Base-by-base conservation (phyloP, 2,329 filamentous ascomycete genomes). In the Scedosporium apiospermum region DNA sequence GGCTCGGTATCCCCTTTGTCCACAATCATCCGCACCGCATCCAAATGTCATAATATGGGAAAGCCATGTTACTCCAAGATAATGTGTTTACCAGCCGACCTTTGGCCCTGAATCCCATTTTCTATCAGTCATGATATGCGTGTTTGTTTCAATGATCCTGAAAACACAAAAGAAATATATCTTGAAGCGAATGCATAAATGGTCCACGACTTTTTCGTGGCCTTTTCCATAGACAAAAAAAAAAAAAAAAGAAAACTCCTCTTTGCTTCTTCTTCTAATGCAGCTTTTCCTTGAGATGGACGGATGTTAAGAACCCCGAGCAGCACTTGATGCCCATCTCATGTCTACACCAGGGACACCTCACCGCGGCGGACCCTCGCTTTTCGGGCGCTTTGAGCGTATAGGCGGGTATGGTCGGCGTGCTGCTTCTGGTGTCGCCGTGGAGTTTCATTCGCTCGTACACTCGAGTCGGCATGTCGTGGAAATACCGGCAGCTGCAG, bases 341-440 rank as follows among this genome's bases (percentile, higher is more conserved):
- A 74, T 91, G 88, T 53, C 78, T 77, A 71, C 88, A 91, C 88
- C 88, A 90, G 7, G 87, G 87, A 70, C 88, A 90, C 66, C 82
- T 83, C 27, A 88, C 83, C 69, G 80, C 83, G 66, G 85, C 9
- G 1, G 23, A 4, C 2, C 16, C 27, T 27, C 6, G 51, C 23
- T 55, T 55, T 16, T 26, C 51, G 23, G 51, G 51, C 4, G 51
- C 51, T 12, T 55, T 55, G 7, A 23, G 51, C 51, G 51, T 55
- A 10, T 55, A 55, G 7, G 51, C 51, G 18, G 51, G 18, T 23
- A 55, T 55, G 21, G 23, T 55, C 6, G 51, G 51, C 12, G 18
- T 26, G 12, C 23, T 55, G 18, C 18, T 23, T 14, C 12, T 55
- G 12, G 51, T 14, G 9, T 55, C 51, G 18, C 51, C 51, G 51